Percentiles rank a stretch among this genome's conserved stretches.
These are phyloP conservation scores for Plasmodium ovale DNA, from an alignment of 169 alveolate genomes.

Conservation along the genomic window DNA sequence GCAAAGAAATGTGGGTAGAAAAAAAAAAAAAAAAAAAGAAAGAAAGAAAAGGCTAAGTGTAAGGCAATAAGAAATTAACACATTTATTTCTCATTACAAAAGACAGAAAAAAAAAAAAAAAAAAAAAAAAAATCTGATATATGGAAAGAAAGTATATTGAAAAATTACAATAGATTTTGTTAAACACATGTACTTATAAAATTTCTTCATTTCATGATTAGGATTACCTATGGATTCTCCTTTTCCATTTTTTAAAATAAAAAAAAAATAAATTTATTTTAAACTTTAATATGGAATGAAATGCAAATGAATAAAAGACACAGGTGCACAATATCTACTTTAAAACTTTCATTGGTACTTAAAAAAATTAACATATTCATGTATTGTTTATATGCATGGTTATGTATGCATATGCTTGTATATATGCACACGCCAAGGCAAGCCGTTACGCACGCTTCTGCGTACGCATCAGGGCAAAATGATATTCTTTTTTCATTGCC, in stretches of 20 bases:
- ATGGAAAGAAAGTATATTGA: not conserved
- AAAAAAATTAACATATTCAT: conserved; percentile 20
- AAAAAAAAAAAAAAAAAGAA: conserved; percentile 3
- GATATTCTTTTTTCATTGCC: not conserved
- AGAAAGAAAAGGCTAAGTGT: not conserved
- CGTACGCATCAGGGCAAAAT: not conserved
- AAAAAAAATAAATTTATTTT: conserved; percentile 15
- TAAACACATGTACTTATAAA: conserved; percentile 10
- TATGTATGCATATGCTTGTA: not conserved
- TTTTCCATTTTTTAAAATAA: conserved; percentile 13
- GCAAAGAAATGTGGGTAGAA: not conserved
- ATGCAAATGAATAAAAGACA: conserved; percentile 33
- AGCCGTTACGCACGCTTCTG: not conserved
- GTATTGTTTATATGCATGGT: not conserved
- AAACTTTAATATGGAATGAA: conserved; percentile 15
- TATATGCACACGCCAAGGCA: not conserved
- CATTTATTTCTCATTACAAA: conserved; percentile 41
- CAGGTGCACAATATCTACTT: conserved; percentile 19
- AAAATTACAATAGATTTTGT: conserved; percentile 9
- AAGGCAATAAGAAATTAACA: conserved; percentile 25
- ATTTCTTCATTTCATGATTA: conserved; percentile 1
- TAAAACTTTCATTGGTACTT: conserved; percentile 30
- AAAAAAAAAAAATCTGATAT: not conserved
- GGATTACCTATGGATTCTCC: conserved; percentile 8
- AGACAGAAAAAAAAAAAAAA: conserved; percentile 48